A percentile compares a stretch with the other conserved stretches of the same genome.
phyloP scores from a whole-genome alignment of 495 filamentous ascomycete genomes.

The Viridothelium virens region DNA sequence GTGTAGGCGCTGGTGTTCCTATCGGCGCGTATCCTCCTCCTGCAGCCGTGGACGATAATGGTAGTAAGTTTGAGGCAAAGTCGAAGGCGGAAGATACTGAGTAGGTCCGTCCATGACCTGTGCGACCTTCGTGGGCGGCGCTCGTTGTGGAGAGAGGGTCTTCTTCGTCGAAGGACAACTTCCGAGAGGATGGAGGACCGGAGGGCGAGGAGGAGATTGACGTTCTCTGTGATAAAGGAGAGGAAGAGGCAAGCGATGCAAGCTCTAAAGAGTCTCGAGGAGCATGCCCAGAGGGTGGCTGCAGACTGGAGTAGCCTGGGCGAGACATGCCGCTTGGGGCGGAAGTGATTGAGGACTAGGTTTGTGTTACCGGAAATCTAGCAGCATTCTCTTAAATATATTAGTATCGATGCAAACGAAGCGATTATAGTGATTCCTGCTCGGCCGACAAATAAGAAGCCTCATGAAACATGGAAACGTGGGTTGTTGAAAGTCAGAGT shows the following conservation, averaged over 20 bases:
- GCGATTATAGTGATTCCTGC: not conserved
- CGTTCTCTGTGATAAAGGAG: conserved; percentile 42
- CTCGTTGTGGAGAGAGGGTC: conserved; percentile 63
- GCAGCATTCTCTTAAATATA: conserved; percentile 6
- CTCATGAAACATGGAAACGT: conserved; percentile 1
- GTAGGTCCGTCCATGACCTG: conserved; percentile 61
- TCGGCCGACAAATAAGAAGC: not conserved
- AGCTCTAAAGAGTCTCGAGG: conserved; percentile 93
- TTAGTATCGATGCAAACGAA: not conserved
- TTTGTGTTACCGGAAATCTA: conserved; percentile 2
- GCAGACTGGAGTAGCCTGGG: conserved; percentile 28
- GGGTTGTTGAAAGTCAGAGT: not conserved
- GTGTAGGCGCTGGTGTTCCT: conserved; percentile 54
- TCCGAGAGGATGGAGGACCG: conserved; percentile 83
- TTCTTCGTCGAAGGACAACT: conserved; percentile 78
- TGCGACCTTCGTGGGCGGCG: conserved; percentile 40
- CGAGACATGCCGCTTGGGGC: conserved; percentile 22
- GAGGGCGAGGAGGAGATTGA: conserved; percentile 69
- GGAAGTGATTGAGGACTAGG: not conserved
- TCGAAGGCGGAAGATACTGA: conserved; percentile 90
- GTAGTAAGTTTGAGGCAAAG: conserved; percentile 83
- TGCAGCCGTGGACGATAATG: conserved; percentile 68
- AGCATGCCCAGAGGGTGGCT: conserved; percentile 32
- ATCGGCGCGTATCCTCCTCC: conserved; percentile 71
- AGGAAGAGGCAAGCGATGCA: conserved; percentile 83